phyloP scores from a whole-genome alignment of 2,329 filamentous ascomycete species.

The Colletotrichum salicis region DNA sequence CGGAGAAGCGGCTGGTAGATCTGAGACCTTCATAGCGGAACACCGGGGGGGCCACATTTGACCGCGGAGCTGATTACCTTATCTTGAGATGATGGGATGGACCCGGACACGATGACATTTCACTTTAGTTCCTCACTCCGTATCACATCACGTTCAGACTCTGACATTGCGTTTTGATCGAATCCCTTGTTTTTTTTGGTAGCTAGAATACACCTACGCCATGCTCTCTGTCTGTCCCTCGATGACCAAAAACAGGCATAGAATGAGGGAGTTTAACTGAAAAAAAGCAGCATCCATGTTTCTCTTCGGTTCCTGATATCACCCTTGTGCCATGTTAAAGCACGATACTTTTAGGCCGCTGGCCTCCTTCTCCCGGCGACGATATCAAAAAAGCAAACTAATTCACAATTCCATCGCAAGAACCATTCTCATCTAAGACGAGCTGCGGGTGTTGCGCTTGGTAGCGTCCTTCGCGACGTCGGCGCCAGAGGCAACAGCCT shows the following conservation, averaged over 20 bases:
- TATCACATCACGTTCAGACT: background rate
- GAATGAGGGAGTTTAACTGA: slow-evolving; percentile 28
- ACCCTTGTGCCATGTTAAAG: background rate
- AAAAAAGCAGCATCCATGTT: slow-evolving; percentile 29
- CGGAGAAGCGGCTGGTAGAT: background rate
- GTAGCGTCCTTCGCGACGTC: slow-evolving; percentile 81
- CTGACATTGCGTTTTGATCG: background rate
- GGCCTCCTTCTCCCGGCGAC: slow-evolving; percentile 4
- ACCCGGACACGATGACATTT: background rate
- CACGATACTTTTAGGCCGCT: slow-evolving; percentile 13
- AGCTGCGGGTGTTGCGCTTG: slow-evolving; percentile 69
- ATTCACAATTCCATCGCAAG: slow-evolving; percentile 20
- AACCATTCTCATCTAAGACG: slow-evolving; percentile 53
- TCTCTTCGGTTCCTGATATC: slow-evolving; percentile 11
- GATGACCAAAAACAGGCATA: slow-evolving; percentile 27
- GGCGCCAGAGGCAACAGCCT: slow-evolving; percentile 69
- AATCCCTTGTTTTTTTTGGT: slow-evolving; percentile 17
- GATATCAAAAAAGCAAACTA: slow-evolving; percentile 29
- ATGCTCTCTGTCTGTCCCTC: slow-evolving; percentile 31
- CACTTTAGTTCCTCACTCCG: background rate
- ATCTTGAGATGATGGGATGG: background rate
- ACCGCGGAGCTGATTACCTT: background rate
- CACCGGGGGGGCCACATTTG: background rate
- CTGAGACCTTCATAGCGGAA: background rate
- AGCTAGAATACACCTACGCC: slow-evolving; percentile 34